A percentile compares a stretch with the other conserved stretches of the same genome.
Evolutionary conservation across 345 rosid species (phyloP).

Genomic region (Brassica nigra): DNA sequence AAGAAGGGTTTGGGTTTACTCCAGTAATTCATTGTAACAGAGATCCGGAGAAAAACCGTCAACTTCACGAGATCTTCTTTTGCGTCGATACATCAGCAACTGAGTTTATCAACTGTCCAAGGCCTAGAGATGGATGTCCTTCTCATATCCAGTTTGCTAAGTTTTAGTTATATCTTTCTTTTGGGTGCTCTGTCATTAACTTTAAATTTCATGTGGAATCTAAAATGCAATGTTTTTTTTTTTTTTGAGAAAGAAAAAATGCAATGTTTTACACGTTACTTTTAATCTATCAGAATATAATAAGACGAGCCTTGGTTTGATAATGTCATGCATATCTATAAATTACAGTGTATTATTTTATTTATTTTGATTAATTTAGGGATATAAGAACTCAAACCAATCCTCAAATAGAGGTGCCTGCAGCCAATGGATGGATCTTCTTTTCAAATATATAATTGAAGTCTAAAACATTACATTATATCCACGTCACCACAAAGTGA

Average conservation of each 20-base stretch:
- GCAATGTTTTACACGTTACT: background rate
- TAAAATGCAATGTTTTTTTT: background rate
- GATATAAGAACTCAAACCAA: too few species aligned
- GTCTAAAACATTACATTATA: too few species aligned
- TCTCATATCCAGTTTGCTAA: constrained; percentile 59
- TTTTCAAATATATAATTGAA: too few species aligned
- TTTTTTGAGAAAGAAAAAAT: background rate
- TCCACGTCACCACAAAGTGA: too few species aligned
- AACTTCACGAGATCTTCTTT: constrained; percentile 57
- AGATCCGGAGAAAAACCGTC: constrained; percentile 50
- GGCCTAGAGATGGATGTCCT: constrained; percentile 50
- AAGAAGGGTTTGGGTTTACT: constrained; percentile 48
- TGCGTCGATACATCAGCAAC: constrained; percentile 75
- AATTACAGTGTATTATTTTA: background rate
- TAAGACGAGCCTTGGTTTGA: background rate
- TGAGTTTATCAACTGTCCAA: constrained; percentile 66
- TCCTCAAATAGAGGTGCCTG: too few species aligned
- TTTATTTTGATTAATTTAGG: too few species aligned
- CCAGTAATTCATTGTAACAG: constrained; percentile 68
- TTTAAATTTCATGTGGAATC: background rate
- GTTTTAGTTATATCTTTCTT: constrained; percentile 43
- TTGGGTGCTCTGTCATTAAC: background rate
- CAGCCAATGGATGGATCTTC: too few species aligned
- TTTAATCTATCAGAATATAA: background rate
- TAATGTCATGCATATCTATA: background rate